phyloP scores from a whole-genome alignment of 768 basidiomycete genomes.

The Lactifluus volemus region DNA sequence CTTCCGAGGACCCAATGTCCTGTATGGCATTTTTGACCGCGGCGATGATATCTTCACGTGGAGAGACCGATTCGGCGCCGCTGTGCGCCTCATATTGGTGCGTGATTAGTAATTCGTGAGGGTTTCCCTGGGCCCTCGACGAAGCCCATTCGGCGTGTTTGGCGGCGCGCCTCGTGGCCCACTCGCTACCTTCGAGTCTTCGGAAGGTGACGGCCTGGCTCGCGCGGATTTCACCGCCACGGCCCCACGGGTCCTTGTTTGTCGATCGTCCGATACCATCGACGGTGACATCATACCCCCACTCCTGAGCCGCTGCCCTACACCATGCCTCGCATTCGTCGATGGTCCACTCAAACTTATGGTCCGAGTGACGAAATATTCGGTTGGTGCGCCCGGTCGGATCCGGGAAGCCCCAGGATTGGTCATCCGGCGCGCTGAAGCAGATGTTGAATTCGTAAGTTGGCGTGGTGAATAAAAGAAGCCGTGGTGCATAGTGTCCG shows the following conservation, averaged over 20 bases:
- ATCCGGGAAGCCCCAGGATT: slow-evolving; percentile 47
- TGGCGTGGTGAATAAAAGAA: slow-evolving; percentile 77
- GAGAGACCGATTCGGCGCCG: slow-evolving; percentile 34
- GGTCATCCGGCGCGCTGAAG: slow-evolving; percentile 49
- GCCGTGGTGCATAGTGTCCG: slow-evolving; percentile 65
- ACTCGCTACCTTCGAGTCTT: slow-evolving; percentile 32
- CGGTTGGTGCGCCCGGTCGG: slow-evolving; percentile 69
- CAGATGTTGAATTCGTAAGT: slow-evolving; percentile 76
- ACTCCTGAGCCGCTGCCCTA: slow-evolving; percentile 41
- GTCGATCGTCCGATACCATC: slow-evolving; percentile 49
- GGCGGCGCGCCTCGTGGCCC: slow-evolving; percentile 22
- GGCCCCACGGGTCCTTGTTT: slow-evolving; percentile 63
- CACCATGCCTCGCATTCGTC: slow-evolving; percentile 70
- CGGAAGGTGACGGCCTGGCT: slow-evolving; percentile 59
- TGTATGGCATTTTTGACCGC: slow-evolving; percentile 48
- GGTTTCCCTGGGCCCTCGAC: neutral
- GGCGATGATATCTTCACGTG: slow-evolving; percentile 40
- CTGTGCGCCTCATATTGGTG: slow-evolving; percentile 47
- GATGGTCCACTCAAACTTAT: slow-evolving; percentile 84
- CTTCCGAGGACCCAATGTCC: slow-evolving; percentile 38
- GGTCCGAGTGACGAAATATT: slow-evolving; percentile 72
- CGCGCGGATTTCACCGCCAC: slow-evolving; percentile 59
- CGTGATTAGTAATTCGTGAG: slow-evolving; percentile 41
- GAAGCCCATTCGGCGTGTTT: slow-evolving; percentile 25
- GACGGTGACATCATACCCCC: slow-evolving; percentile 64